Percentiles rank a stretch among this genome's conserved stretches.
Conservation (phyloP, 129 eudicot genomes). For the Mikania micrantha region DNA sequence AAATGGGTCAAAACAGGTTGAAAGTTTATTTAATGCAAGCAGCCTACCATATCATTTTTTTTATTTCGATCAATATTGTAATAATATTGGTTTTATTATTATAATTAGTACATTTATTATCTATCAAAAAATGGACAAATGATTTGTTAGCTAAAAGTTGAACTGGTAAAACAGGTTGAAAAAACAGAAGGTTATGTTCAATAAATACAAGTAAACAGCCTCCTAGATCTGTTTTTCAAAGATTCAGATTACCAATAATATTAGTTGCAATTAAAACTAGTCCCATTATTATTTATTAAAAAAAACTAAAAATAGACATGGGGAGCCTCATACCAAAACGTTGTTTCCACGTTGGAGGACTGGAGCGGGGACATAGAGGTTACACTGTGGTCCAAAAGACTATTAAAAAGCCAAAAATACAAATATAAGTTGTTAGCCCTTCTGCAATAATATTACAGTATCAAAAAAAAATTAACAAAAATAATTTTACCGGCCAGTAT, state of each 20-base stretch:
- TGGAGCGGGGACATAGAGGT: conserved; percentile 91
- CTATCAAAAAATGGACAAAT: background rate
- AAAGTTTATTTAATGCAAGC: background rate
- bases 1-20: background rate
- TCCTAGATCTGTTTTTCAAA: background rate
- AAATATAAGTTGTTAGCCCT: background rate
- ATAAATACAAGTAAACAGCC: background rate
- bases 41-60: background rate
- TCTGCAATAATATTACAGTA: background rate
- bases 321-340: conserved; percentile 47
- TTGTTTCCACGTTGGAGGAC: conserved; percentile 61
- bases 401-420: conserved; percentile 27
- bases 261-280: background rate
- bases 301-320: background rate
- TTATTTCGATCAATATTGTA: background rate
- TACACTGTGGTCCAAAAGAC: conserved; percentile 87
- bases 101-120: background rate
- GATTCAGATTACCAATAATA: background rate
- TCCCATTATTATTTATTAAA: background rate
- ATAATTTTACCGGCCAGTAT: conserved; percentile 74
- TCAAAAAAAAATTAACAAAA: conserved; percentile 10
- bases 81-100: background rate
- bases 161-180: background rate
- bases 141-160: background rate
- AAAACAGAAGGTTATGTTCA: background rate